A percentile compares a stretch with the other conserved stretches of the same genome.
These are phyloP conservation scores for Fusarium solani-melongenae DNA, from an alignment of 2,329 filamentous ascomycete genomes.

Conservation along the genomic window DNA sequence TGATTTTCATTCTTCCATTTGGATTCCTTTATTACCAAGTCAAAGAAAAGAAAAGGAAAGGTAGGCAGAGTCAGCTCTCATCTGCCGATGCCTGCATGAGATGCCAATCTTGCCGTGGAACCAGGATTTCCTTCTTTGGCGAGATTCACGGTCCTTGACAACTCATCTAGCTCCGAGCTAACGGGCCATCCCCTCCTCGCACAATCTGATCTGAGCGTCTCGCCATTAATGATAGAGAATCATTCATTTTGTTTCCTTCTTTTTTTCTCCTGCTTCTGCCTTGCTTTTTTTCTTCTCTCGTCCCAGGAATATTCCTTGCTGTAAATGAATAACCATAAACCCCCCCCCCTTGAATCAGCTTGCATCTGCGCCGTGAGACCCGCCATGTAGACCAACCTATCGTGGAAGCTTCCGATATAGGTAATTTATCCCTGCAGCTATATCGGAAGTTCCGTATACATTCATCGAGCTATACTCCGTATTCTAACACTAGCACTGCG, in stretches of 20 bases:
- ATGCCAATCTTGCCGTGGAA: conserved; percentile 31
- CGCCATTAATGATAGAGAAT: conserved; percentile 3
- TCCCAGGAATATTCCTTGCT: neutral
- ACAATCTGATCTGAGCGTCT: conserved; percentile 28
- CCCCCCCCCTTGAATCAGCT: neutral
- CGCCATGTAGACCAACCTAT: conserved; percentile 3
- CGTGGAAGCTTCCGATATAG: conserved; percentile 4
- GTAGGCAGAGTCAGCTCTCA: neutral
- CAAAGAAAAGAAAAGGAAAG: neutral
- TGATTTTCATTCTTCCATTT: conserved; percentile 16
- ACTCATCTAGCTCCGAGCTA: conserved; percentile 34
- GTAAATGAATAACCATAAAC: neutral
- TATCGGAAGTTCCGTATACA: conserved; percentile 21
- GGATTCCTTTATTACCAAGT: conserved; percentile 4
- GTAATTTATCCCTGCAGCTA: conserved; percentile 28
- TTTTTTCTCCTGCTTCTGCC: neutral
- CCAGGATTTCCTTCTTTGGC: conserved; percentile 15
- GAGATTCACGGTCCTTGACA: conserved; percentile 27
- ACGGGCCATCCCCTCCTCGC: conserved; percentile 3
- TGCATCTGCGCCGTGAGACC: neutral
- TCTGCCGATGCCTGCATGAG: conserved; percentile 24
- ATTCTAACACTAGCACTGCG: neutral
- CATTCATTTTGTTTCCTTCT: neutral
- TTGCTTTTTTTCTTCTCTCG: neutral
- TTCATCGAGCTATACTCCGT: conserved; percentile 8